Evolutionary conservation across 352 stramenopile genomes (phyloP), one percentile per base, ranked within the genome.

Genomic region (Thalassiosira exigua): DNA sequence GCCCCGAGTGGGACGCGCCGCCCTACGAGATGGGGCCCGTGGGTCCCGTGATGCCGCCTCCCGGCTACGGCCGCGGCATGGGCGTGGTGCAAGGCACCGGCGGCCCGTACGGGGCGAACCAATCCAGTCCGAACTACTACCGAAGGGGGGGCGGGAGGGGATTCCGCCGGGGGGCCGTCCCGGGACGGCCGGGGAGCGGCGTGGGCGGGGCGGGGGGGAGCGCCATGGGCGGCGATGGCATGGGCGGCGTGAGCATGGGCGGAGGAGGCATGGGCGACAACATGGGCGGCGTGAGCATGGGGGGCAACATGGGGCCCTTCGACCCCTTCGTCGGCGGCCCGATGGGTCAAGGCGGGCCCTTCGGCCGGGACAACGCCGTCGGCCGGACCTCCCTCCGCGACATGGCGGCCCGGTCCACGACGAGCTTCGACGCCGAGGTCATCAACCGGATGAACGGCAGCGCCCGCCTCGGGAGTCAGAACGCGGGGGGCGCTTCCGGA

Each of bases 371-470:
- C 44, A 52, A 71, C 44, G 44, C 72, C 24, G 14, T 56, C 1
- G 64, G 33, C 44, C 57, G 72, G 7, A 72, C 33, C 29, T 75
- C 64, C 12, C 39, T 81, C 17, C 74, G 71, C 36, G 72, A 81
- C 52, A 81, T 81, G 72, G 72, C 72, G 19, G 53, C 64, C 1
- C 53, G 64, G 11, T 60, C 64, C 0, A 48, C 58, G 30, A 58
- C 46, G 50, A 75, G 62, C 0, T 75, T 67, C 48, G 64, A 81
- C 65, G 61, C 56, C 14, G 39, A 75, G 50, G 58, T 69, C 7
- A 81, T 81, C n/a, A 69, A 53, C 4, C 69, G 62, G 5, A 81
- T 81, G 72, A 81, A 81, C 57, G 68, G 58, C 29, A 67, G 57
- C 48, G 22, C 62, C 26, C 30, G 58, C 36, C 54, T 32, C 51